A percentile compares a stretch with the other conserved stretches of the same genome.
Evolutionary conservation across 768 basidiomycete genomes (phyloP).

Genomic region (Lentinula edodes): DNA sequence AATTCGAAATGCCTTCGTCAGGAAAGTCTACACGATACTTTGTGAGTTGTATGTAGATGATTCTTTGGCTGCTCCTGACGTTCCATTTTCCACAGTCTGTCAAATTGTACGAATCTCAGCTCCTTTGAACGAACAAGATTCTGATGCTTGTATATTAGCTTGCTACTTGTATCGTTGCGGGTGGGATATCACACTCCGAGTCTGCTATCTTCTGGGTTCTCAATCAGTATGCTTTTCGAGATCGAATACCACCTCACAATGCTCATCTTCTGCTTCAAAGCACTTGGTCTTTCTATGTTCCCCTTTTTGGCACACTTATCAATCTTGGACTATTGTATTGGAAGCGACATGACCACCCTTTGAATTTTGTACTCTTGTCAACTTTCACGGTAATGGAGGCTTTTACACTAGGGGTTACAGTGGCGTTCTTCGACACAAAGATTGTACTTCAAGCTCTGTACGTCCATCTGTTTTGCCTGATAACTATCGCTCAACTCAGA

Average conservation of each 20-base stretch:
- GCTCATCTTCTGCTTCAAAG: conserved; percentile 29
- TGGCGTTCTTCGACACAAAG: conserved; percentile 65
- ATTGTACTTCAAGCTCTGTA: conserved; percentile 86
- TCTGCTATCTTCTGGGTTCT: conserved; percentile 66
- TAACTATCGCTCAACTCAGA: neutral
- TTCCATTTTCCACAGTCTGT: conserved; percentile 37
- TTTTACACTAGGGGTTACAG: conserved; percentile 80
- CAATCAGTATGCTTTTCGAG: conserved; percentile 46
- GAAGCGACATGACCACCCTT: conserved; percentile 88
- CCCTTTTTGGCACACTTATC: conserved; percentile 72
- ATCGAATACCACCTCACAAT: neutral
- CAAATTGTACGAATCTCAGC: conserved; percentile 53
- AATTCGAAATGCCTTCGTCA: conserved; percentile 80
- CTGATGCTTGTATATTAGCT: conserved; percentile 29
- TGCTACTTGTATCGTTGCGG: conserved; percentile 76
- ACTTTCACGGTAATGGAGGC: conserved; percentile 91
- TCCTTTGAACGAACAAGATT: neutral
- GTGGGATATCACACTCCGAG: conserved; percentile 58
- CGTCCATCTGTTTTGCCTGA: conserved; percentile 17
- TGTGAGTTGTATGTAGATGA: conserved; percentile 43
- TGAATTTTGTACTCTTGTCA: conserved; percentile 79
- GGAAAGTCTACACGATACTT: conserved; percentile 89
- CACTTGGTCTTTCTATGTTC: conserved; percentile 75
- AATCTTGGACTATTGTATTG: conserved; percentile 81
- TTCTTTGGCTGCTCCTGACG: neutral